Evolutionary conservation across 768 basidiomycete genomes (phyloP).

Genomic region (Lentinula sp.): DNA sequence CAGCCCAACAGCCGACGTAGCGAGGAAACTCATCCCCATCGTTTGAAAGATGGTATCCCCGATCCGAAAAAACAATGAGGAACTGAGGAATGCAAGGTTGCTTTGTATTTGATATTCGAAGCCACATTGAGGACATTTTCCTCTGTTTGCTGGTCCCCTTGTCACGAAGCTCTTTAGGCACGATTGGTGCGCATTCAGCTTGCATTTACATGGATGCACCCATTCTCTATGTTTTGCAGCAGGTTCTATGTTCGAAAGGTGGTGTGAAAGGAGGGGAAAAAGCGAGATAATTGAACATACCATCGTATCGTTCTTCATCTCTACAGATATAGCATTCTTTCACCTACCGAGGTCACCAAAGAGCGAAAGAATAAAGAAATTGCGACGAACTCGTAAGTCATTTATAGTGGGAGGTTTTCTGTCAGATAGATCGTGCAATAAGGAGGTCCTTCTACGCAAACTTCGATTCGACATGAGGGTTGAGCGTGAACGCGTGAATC

Average conservation of each 20-base stretch:
- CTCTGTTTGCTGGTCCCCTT: neutral
- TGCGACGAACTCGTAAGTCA: conserved; percentile 4
- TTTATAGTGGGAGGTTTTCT: too few species aligned
- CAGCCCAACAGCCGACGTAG: too few species aligned
- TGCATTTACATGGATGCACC: conserved; percentile 11
- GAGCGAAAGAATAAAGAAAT: neutral
- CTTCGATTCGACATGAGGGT: too few species aligned
- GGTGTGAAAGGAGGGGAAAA: too few species aligned
- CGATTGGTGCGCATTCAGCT: conserved; percentile 6
- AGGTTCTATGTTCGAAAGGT: neutral
- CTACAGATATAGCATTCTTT: conserved; percentile 6
- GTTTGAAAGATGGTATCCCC: too few species aligned
- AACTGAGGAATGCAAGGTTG: neutral
- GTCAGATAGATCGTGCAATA: too few species aligned
- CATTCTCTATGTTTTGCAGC: neutral
- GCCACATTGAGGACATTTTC: conserved; percentile 5
- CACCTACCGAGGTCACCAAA: neutral
- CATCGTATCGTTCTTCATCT: conserved; percentile 5
- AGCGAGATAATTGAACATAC: neutral
- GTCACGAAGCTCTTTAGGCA: neutral
- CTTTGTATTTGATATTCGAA: neutral
- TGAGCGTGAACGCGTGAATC: too few species aligned
- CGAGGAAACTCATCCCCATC: too few species aligned
- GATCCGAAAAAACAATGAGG: neutral
- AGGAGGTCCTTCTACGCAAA: too few species aligned